Evolutionary conservation across 257 asterid genomes (phyloP).

Genomic region (Echium plantagineum): DNA sequence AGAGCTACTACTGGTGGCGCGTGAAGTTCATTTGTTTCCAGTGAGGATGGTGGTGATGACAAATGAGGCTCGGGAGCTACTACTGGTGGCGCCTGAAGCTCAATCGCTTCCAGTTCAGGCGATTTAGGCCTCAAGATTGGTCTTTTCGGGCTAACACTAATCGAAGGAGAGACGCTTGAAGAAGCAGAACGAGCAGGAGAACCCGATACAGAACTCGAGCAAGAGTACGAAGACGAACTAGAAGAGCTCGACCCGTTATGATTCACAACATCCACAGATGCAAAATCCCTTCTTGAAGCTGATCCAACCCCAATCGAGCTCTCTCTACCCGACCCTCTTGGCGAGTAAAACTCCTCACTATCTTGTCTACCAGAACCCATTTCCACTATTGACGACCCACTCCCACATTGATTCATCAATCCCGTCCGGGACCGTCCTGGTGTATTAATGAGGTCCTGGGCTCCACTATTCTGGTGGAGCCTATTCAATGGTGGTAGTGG

Average conservation of each 20-base stretch:
- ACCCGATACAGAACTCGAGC: constrained; percentile 61
- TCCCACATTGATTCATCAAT: too few relatives aligned
- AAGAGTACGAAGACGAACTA: constrained; percentile 46
- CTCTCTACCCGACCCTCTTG: constrained; percentile 62
- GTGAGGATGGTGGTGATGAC: too few relatives aligned
- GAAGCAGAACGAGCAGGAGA: constrained; percentile 80
- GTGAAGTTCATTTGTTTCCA: too few relatives aligned
- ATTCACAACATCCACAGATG: constrained; percentile 39
- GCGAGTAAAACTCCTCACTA: constrained; percentile 64
- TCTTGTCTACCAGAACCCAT: constrained; percentile 28
- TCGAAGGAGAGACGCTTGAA: constrained; percentile 65
- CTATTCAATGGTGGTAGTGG: constrained; percentile 65
- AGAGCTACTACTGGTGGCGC: too few relatives aligned
- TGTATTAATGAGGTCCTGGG: constrained; percentile 2
- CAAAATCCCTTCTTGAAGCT: constrained; percentile 48
- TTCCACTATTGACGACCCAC: too few relatives aligned
- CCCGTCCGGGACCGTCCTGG: too few relatives aligned
- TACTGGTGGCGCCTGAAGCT: constrained; percentile 24
- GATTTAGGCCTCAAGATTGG: constrained; percentile 47
- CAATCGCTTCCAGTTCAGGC: constrained; percentile 65
- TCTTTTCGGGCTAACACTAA: constrained; percentile 49
- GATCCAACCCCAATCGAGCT: constrained; percentile 62
- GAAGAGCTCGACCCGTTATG: constrained; percentile 40
- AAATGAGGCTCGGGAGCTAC: too few relatives aligned
- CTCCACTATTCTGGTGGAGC: constrained; percentile 30